phyloP scores from a whole-genome alignment of 2,329 filamentous ascomycete genomes.

The Alternaria brassicicola region DNA sequence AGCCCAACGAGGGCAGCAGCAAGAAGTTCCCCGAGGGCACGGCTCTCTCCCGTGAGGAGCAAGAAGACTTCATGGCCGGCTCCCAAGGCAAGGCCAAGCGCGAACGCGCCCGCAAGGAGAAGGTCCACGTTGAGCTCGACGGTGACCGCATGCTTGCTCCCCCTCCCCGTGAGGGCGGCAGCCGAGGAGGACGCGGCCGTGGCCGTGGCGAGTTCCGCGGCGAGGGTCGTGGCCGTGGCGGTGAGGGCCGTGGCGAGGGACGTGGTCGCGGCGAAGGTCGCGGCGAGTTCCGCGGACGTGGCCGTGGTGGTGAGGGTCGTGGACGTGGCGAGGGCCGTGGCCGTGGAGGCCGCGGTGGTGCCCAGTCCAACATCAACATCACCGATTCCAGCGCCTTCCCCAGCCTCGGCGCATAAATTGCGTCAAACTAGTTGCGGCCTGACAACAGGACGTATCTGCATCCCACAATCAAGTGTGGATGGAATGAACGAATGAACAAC shows the following conservation, averaged over 20 bases:
- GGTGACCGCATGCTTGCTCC: constrained; percentile 61
- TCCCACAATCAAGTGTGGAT: constrained; percentile 14
- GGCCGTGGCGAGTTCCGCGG: constrained; percentile 61
- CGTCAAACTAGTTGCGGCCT: constrained; percentile 26
- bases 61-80: constrained; percentile 76
- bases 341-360: constrained; percentile 54
- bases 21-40: constrained; percentile 95
- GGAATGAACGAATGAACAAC: constrained; percentile 28
- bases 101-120: constrained; percentile 89
- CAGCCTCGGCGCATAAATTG: constrained; percentile 55
- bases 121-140: constrained; percentile 88
- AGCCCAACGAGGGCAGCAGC: constrained; percentile 91
- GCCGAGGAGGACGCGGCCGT: constrained; percentile 59
- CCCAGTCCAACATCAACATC: constrained; percentile 53
- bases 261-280: constrained; percentile 58
- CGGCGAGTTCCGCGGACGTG: constrained; percentile 55
- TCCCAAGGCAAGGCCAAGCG: constrained; percentile 76
- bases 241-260: constrained; percentile 49
- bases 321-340: constrained; percentile 57
- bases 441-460: constrained; percentile 18
- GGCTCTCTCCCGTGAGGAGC: constrained; percentile 62
- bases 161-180: constrained; percentile 60
- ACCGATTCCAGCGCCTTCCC: constrained; percentile 60
- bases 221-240: constrained; percentile 60
- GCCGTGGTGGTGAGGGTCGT: constrained; percentile 51